A percentile compares a stretch with the other conserved stretches of the same genome.
Evolutionary conservation across 495 filamentous ascomycete genomes (phyloP).

Genomic region (Parmelia sp.): DNA sequence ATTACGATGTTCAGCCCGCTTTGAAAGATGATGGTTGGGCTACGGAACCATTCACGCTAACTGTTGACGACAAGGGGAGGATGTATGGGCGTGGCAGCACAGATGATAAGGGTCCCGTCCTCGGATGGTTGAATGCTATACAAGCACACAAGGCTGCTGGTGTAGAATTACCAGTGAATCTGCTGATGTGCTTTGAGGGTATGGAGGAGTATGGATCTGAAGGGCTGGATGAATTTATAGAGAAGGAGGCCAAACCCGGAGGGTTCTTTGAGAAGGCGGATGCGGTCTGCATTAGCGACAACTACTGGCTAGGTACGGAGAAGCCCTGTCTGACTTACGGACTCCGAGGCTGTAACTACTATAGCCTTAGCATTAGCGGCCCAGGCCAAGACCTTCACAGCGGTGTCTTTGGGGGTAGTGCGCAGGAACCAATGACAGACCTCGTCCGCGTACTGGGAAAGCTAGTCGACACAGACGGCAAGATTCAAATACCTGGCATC

Average conservation of each 20-base stretch:
- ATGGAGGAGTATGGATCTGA: slow-evolving; percentile 99
- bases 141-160: slow-evolving; percentile 94
- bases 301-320: slow-evolving; percentile 99
- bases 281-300: slow-evolving; percentile 97
- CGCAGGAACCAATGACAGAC: slow-evolving; percentile 98
- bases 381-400: slow-evolving; percentile 92
- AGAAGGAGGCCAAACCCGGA: slow-evolving; percentile 68
- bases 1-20: slow-evolving; percentile 98
- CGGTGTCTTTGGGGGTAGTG: slow-evolving; percentile 91
- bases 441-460: slow-evolving; percentile 71
- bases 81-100: slow-evolving; percentile 96
- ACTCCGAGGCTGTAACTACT: slow-evolving; percentile 96
- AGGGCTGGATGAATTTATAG: slow-evolving; percentile 90
- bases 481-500: slow-evolving; percentile 83
- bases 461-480: slow-evolving; percentile 82
- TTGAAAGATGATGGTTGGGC: slow-evolving; percentile 91
- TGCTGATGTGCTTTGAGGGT: slow-evolving; percentile 99
- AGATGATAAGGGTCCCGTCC: slow-evolving; percentile 96
- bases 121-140: slow-evolving; percentile 97
- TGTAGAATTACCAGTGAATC: slow-evolving; percentile 91
- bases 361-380: slow-evolving; percentile 77
- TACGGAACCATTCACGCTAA: slow-evolving; percentile 88
- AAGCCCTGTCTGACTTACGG: slow-evolving; percentile 98
- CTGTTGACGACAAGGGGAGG: slow-evolving; percentile 78
- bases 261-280: slow-evolving; percentile 87